Evolutionary conservation across 768 basidiomycete species (phyloP).

Genomic region (Russula brevipes): DNA sequence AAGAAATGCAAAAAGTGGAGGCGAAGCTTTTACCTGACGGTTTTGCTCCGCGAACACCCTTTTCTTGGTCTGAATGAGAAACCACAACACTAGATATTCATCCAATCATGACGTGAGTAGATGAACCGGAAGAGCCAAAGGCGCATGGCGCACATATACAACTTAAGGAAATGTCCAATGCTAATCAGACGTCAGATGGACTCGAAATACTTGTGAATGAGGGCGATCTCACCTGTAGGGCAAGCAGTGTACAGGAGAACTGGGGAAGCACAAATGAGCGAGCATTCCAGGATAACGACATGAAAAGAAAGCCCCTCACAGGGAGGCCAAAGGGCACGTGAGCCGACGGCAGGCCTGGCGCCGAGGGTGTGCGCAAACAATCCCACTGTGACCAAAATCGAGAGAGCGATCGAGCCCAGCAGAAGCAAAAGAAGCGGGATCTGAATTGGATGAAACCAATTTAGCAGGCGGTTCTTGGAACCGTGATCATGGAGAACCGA

Average conservation of each 20-base stretch:
- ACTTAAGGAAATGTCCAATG: conserved; percentile 3
- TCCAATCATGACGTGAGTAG: neutral
- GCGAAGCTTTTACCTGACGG: neutral
- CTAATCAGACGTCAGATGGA: neutral
- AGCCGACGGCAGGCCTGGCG: neutral
- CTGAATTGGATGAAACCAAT: neutral
- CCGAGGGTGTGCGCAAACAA: neutral
- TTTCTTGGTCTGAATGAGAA: conserved; percentile 1
- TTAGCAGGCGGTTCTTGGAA: neutral
- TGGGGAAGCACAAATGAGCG: neutral
- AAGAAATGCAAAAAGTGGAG: neutral
- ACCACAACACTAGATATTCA: neutral
- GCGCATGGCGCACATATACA: neutral
- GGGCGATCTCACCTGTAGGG: neutral
- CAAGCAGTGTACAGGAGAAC: neutral
- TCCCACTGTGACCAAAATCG: neutral
- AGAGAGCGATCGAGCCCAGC: neutral
- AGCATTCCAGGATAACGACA: neutral
- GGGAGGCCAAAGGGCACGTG: neutral
- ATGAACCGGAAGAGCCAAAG: neutral
- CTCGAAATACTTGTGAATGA: neutral
- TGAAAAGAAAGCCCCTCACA: neutral
- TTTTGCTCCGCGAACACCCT: neutral
- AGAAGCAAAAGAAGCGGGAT: neutral
- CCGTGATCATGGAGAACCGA: neutral